Percentiles rank a stretch among this genome's conserved stretches.
Evolutionary conservation across 495 filamentous ascomycete species (phyloP).

Genomic region (Neurospora sublineolata): DNA sequence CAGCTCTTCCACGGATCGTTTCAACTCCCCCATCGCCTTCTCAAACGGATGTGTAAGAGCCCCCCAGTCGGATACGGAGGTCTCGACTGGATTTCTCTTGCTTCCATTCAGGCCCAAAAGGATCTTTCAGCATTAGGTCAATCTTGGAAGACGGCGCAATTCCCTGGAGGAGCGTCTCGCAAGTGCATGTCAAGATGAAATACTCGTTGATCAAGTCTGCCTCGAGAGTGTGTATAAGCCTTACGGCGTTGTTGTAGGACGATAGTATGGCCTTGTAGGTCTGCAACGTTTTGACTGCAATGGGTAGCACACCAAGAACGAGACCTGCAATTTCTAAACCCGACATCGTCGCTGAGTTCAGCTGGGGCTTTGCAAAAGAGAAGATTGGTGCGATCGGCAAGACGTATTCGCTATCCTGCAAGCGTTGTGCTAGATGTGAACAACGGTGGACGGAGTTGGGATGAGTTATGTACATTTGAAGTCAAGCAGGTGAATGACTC

Average conservation of each 20-base stretch:
- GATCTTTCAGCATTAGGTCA: not conserved
- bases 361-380: no score
- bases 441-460: no score
- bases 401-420: no score
- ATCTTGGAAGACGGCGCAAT: not conserved
- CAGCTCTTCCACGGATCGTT: not conserved
- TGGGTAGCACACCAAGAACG: slow-evolving; percentile 24
- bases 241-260: slow-evolving; percentile 9
- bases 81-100: not conserved
- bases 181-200: not conserved
- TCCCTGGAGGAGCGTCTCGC: not conserved
- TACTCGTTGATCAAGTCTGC: not conserved
- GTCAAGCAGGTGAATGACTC: no score
- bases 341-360: not conserved
- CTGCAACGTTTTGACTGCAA: slow-evolving; percentile 20
- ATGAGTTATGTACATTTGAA: no score
- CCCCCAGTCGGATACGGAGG: not conserved
- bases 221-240: not conserved
- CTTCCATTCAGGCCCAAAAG: not conserved
- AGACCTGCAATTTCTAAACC: slow-evolving; percentile 21
- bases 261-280: slow-evolving; percentile 21
- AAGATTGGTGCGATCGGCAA: no score
- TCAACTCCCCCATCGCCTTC: not conserved
- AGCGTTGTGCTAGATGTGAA: no score
- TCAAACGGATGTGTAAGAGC: not conserved